Evolutionary conservation across 1,139 yeast species (phyloP), one percentile per base, ranked within the genome.

Genomic region (Scheffersomyces parashehatae): DNA sequence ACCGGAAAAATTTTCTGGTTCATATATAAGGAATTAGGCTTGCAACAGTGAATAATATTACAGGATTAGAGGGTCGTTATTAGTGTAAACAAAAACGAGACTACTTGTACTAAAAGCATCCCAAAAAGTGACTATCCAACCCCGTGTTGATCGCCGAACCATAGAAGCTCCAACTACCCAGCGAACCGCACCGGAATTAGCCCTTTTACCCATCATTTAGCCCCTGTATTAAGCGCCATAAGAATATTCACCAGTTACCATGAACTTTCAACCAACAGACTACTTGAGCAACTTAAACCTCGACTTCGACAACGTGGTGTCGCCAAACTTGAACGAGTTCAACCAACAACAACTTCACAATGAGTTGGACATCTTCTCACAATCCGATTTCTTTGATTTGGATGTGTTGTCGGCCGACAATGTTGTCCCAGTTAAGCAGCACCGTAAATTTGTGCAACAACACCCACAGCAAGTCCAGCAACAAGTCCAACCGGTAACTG

Each of bases 331-430:
- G 13, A 55, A 53, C 20, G 59, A 55, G 12, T 29, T 41, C 43
- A 46, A 52, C 40, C 56, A 58, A 40, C 30, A 35, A 30, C 41
- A 42, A 37, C 43, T 48, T 37, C 58, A 56, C 38, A 61, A 56
- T 36, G 80, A 75, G 49, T 68, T 76, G 55, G 73, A 70, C 37
- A 59, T 75, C 39, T 77, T 75, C 52, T 63, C 75, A 29, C 73
- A 73, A 45, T 54, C 73, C 3, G 78, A 75, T 35, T 77, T 77
- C 51, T 74, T 72, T 48, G 76, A 75, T 50, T 72, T 77, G 55
- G 81, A 76, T 52, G 72, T 63, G 7, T 68, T 70, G 45, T 60
- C 67, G 45, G 62, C 62, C 44, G 64, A 58, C 43, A 46, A 51
- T n/a, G 49, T 50, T 30, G 54, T 52, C 14, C 58, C 60, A 9